Conservation (phyloP, 345 rosid genomes). For the Populus deltoides region DNA sequence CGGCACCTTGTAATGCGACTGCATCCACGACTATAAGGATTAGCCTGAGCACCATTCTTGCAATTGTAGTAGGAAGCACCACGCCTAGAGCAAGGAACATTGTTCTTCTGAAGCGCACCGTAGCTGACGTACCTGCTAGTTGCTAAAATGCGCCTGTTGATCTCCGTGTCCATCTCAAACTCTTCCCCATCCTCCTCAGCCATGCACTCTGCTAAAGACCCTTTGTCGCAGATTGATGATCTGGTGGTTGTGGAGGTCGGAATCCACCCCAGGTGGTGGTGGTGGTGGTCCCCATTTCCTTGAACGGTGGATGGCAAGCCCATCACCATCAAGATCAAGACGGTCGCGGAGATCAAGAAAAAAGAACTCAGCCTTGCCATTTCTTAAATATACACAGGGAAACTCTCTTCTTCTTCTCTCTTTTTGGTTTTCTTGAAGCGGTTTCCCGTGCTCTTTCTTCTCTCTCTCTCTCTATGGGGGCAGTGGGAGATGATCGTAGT, state of each 20-base stretch:
- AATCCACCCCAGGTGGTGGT: slow-evolving; percentile 48
- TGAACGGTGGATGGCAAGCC: slow-evolving; percentile 26
- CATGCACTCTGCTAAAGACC: slow-evolving; percentile 53
- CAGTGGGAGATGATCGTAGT: not conserved
- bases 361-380: slow-evolving; percentile 25
- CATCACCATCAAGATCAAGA: slow-evolving; percentile 24
- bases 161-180: slow-evolving; percentile 72
- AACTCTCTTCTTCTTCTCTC: not conserved
- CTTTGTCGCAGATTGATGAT: slow-evolving; percentile 41
- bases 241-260: slow-evolving; percentile 30
- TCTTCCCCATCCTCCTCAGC: slow-evolving; percentile 49
- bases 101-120: slow-evolving; percentile 83
- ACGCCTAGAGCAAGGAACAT: slow-evolving; percentile 89
- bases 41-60: slow-evolving; percentile 64
- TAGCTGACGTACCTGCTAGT: slow-evolving; percentile 79
- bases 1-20: slow-evolving; percentile 85
- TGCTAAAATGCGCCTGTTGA: slow-evolving; percentile 75
- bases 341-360: slow-evolving; percentile 35
- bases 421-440: not conserved
- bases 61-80: slow-evolving; percentile 98
- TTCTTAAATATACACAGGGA: not conserved
- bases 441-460: not conserved
- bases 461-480: not conserved
- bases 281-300: slow-evolving; percentile 38
- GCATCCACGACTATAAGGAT: slow-evolving; percentile 91